Evolutionary conservation across 2,329 filamentous ascomycete genomes (phyloP).

Genomic region (Aspergillus tanneri): DNA sequence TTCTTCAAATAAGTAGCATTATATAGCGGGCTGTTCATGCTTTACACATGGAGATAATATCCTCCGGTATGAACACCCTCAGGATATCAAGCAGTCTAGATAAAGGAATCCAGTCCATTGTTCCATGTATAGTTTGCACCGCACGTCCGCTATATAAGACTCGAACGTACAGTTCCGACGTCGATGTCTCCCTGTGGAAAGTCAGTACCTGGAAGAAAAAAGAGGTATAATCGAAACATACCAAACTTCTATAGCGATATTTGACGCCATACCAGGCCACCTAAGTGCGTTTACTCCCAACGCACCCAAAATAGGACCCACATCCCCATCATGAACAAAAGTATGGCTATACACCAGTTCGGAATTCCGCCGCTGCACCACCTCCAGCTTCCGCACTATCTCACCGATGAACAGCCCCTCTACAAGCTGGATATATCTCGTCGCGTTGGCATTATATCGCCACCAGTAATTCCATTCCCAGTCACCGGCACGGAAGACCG

Average conservation of each 20-base stretch:
- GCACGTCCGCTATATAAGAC: slow-evolving; percentile 34
- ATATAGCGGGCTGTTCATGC: not conserved
- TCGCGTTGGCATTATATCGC: slow-evolving; percentile 34
- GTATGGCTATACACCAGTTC: slow-evolving; percentile 34
- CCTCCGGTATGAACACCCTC: slow-evolving; percentile 25
- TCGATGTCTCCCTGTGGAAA: slow-evolving; percentile 22
- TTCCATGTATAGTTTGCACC: slow-evolving; percentile 30
- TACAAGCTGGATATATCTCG: slow-evolving; percentile 38
- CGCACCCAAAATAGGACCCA: slow-evolving; percentile 37
- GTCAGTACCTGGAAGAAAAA: not conserved
- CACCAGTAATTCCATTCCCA: slow-evolving; percentile 47
- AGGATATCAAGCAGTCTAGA: slow-evolving; percentile 27
- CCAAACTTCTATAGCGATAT: slow-evolving; percentile 43
- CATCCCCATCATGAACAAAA: slow-evolving; percentile 42
- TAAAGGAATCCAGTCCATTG: slow-evolving; percentile 32
- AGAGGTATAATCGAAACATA: slow-evolving; percentile 15
- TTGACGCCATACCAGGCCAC: slow-evolving; percentile 44
- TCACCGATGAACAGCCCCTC: slow-evolving; percentile 42
- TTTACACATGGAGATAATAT: slow-evolving; percentile 29
- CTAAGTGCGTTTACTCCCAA: slow-evolving; percentile 37
- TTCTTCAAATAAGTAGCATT: not conserved
- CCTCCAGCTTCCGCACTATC: slow-evolving; percentile 32
- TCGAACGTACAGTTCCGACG: slow-evolving; percentile 23
- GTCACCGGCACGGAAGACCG: slow-evolving; percentile 43
- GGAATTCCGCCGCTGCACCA: slow-evolving; percentile 24